These are phyloP conservation scores for Clitopilus hobsonii DNA, from an alignment of 768 basidiomycete genomes.

Conservation along the genomic window DNA sequence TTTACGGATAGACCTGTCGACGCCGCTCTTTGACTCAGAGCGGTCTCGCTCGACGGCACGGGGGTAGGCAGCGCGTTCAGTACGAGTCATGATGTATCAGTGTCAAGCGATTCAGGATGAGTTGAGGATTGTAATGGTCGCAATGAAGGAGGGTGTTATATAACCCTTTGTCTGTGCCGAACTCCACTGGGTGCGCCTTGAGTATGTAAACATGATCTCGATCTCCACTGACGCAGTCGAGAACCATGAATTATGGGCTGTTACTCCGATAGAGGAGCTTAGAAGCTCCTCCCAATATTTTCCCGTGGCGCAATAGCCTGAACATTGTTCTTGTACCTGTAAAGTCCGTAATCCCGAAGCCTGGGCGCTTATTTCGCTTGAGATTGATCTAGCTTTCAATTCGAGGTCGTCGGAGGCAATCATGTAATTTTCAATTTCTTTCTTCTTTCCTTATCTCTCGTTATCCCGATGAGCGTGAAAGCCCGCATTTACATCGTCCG, in stretches of 20 bases:
- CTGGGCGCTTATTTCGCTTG: neutral
- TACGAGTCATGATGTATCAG: constrained; percentile 66
- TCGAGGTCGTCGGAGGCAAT: no score
- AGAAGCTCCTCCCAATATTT: neutral
- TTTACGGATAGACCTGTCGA: constrained; percentile 70
- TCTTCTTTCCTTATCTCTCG: neutral
- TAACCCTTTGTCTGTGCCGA: constrained; percentile 2
- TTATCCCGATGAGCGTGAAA: constrained; percentile 18
- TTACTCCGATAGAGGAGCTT: neutral
- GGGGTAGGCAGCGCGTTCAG: constrained; percentile 66
- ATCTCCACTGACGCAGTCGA: neutral
- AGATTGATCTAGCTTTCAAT: no score
- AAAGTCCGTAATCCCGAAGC: no score
- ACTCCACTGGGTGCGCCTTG: neutral
- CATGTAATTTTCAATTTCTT: no score
- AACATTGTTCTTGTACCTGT: no score
- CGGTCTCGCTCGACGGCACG: constrained; percentile 74
- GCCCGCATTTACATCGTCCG: constrained; percentile 62
- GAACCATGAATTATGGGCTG: neutral
- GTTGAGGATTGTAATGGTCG: neutral
- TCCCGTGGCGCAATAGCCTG: neutral
- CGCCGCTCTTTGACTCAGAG: constrained; percentile 73
- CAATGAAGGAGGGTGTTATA: neutral
- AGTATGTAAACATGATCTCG: neutral
- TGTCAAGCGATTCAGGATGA: neutral